These are phyloP conservation scores for Oryza brachyantha DNA, from an alignment of 176 grass and related monocot genomes.

Conservation along the genomic window DNA sequence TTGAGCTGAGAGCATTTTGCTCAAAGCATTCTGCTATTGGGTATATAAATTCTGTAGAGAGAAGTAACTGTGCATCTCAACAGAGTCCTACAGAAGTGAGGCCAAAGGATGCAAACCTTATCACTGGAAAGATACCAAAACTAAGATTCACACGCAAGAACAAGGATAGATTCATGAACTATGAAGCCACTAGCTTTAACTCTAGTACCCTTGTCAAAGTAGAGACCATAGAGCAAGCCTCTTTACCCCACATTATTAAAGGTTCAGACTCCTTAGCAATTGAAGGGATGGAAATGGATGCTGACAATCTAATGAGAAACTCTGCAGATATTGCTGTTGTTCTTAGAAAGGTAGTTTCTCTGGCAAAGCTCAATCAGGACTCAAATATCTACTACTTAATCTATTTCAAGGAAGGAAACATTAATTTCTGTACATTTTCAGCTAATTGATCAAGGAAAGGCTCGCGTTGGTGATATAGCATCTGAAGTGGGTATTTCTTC, in stretches of 20 bases:
- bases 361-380: conserved; percentile 6
- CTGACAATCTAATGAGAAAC: conserved; percentile 40
- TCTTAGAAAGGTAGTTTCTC: conserved; percentile 71
- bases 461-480: conserved; percentile 80
- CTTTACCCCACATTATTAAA: conserved; percentile 38
- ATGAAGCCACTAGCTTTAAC: conserved; percentile 42
- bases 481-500: conserved; percentile 87
- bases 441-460: conserved; percentile 79
- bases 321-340: conserved; percentile 63
- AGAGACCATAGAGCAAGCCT: conserved; percentile 45
- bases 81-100: conserved; percentile 28
- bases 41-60: conserved; percentile 25
- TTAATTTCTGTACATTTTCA: conserved; percentile 45
- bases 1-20: conserved; percentile 94
- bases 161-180: conserved; percentile 53
- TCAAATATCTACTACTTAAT: conserved; percentile 4
- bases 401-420: background rate
- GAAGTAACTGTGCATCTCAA: conserved; percentile 34
- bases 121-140: conserved; percentile 58
- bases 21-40: conserved; percentile 76
- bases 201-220: conserved; percentile 50
- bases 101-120: conserved; percentile 29
- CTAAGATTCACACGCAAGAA: conserved; percentile 88
- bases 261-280: conserved; percentile 37
- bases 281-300: conserved; percentile 34